Conservation (phyloP, 352 stramenopile genomes). For the Thalassiosira oceanica region DNA sequence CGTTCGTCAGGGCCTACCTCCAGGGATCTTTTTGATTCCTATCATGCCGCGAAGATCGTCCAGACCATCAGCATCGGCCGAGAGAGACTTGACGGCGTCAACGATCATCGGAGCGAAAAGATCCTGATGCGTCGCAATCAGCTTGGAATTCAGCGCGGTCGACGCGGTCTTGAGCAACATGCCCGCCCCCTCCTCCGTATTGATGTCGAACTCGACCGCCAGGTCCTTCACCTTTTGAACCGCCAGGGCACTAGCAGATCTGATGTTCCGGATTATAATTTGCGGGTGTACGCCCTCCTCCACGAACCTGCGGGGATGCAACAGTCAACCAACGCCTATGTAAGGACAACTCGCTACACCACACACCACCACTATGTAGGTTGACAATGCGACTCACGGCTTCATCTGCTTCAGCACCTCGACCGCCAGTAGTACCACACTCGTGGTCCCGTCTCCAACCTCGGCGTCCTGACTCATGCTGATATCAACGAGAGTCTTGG, state of each 20-base stretch:
- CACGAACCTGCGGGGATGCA: too few relatives aligned
- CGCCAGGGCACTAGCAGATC: constrained; percentile 92
- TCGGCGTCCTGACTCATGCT: constrained; percentile 88
- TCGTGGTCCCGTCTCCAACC: constrained; percentile 90
- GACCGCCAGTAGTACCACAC: constrained; percentile 94
- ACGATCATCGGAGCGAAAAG: constrained; percentile 99
- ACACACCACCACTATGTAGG: too few relatives aligned
- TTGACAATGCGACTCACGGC: too few relatives aligned
- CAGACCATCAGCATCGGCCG: constrained; percentile 18
- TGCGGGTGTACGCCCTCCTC: constrained; percentile 99
- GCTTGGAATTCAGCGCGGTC: constrained; percentile 98
- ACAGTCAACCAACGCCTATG: too few relatives aligned
- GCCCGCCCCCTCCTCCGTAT: constrained; percentile 38
- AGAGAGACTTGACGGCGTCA: constrained; percentile 90
- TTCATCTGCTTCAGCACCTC: constrained; percentile 97
- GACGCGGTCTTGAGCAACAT: constrained; percentile 85
- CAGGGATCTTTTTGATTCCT: constrained; percentile 97
- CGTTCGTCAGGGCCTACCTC: too few relatives aligned
- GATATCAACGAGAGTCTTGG: constrained; percentile 98
- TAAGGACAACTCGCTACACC: too few relatives aligned
- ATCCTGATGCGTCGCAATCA: constrained; percentile 95
- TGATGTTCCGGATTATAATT: constrained; percentile 96
- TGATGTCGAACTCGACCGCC: constrained; percentile 64
- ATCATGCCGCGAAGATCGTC: constrained; percentile 87
- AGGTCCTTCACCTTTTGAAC: constrained; percentile 96